These are phyloP conservation scores for Penicillium manginii DNA, from an alignment of 495 filamentous ascomycete species.

Conservation along the genomic window DNA sequence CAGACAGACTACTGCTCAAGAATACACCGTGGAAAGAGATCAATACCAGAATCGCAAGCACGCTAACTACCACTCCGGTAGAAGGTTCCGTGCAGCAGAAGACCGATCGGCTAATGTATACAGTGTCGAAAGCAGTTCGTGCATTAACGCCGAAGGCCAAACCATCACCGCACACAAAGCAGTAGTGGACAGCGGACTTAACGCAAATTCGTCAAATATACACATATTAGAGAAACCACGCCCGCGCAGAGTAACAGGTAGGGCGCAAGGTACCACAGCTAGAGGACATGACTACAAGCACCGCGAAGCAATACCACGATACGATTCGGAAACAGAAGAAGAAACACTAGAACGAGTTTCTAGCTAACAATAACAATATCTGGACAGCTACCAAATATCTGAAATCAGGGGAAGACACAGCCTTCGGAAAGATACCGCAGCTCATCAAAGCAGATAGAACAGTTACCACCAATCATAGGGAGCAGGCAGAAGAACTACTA, in stretches of 20 bases:
- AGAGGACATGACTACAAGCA: slow-evolving; percentile 18
- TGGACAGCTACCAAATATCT: slow-evolving; percentile 30
- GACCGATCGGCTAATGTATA: no score
- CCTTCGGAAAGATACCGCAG: slow-evolving; percentile 23
- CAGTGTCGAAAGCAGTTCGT: slow-evolving; percentile 10
- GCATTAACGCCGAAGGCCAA: slow-evolving; percentile 17
- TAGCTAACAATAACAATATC: slow-evolving; percentile 28
- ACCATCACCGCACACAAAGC: slow-evolving; percentile 20
- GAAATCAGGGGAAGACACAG: slow-evolving; percentile 21
- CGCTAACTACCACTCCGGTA: slow-evolving; percentile 17
- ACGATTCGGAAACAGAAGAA: slow-evolving; percentile 29
- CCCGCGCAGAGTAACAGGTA: slow-evolving; percentile 16
- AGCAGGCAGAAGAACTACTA: no score
- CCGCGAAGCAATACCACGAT: slow-evolving; percentile 27
- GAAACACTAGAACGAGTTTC: slow-evolving; percentile 30
- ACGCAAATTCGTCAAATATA: slow-evolving; percentile 16
- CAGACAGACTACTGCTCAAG: slow-evolving; percentile 32
- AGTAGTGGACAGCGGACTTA: slow-evolving; percentile 20
- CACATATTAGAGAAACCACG: slow-evolving; percentile 16
- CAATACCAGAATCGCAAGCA: slow-evolving; percentile 25
- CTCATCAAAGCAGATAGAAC: slow-evolving; percentile 20
- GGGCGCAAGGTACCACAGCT: no score
- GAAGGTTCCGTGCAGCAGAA: slow-evolving; percentile 24
- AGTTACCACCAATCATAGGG: slow-evolving; percentile 19
- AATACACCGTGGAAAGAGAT: slow-evolving; percentile 35